phyloP scores from a whole-genome alignment of 2,329 filamentous ascomycete genomes.

The Emergomyces orientalis region DNA sequence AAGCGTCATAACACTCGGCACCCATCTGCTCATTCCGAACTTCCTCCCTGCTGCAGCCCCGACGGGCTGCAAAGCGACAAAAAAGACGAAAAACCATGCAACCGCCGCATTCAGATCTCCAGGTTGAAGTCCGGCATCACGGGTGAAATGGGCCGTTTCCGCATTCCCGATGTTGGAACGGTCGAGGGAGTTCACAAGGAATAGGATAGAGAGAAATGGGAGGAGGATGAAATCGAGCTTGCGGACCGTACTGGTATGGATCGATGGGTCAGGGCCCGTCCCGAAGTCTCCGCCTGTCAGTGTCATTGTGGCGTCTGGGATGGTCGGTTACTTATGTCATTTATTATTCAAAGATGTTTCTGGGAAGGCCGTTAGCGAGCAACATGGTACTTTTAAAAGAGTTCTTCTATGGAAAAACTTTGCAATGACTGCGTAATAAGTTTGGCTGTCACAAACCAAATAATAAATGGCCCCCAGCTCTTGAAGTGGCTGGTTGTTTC shows the following conservation, averaged over 20 bases:
- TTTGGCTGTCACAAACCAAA: too few relatives aligned
- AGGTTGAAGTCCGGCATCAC: constrained; percentile 44
- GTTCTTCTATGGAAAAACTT: too few relatives aligned
- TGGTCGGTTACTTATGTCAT: not conserved
- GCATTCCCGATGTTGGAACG: constrained; percentile 48
- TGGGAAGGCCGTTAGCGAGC: not conserved
- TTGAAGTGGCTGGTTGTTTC: too few relatives aligned
- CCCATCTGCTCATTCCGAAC: constrained; percentile 44
- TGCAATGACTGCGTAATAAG: too few relatives aligned
- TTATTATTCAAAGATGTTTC: not conserved
- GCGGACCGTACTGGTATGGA: constrained; percentile 19
- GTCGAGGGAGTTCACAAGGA: constrained; percentile 46
- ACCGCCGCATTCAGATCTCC: constrained; percentile 48
- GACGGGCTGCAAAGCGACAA: constrained; percentile 49
- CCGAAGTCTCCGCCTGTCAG: not conserved
- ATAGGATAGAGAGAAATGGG: constrained; percentile 44
- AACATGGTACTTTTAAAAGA: not conserved
- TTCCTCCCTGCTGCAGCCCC: constrained; percentile 39
- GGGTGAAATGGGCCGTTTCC: constrained; percentile 49
- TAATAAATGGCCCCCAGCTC: too few relatives aligned
- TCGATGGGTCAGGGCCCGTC: not conserved
- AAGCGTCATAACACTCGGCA: constrained; percentile 49
- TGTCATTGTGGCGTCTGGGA: not conserved
- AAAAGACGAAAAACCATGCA: constrained; percentile 50
- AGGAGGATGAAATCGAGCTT: constrained; percentile 45